A percentile compares a stretch with the other conserved stretches of the same genome.
phyloP scores from a whole-genome alignment of 768 basidiomycete species.

The Ramaria sp. region DNA sequence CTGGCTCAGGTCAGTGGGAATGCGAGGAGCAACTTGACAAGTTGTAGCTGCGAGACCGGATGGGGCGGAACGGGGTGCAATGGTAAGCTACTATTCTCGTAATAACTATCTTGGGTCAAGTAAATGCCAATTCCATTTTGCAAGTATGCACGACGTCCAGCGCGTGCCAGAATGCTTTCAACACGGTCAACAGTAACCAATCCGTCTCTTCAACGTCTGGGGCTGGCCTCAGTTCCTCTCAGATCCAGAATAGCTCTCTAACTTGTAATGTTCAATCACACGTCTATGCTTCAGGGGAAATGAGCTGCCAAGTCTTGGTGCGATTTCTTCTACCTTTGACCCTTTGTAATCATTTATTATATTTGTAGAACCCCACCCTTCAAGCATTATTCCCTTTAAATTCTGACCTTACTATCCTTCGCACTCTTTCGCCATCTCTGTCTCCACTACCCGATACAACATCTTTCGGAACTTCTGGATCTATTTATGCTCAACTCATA shows the following conservation, averaged over 20 bases:
- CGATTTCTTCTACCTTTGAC: conserved; percentile 19
- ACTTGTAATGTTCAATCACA: conserved; percentile 59
- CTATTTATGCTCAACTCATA: conserved; percentile 59
- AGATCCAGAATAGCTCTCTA: conserved; percentile 45
- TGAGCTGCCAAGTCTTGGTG: conserved; percentile 79
- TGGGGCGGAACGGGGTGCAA: conserved; percentile 77
- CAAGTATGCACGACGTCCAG: conserved; percentile 53
- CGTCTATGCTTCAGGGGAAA: conserved; percentile 70
- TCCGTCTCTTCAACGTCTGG: conserved; percentile 19
- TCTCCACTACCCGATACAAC: conserved; percentile 57
- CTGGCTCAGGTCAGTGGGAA: conserved; percentile 30
- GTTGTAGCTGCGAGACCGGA: conserved; percentile 59
- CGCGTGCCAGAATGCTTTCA: conserved; percentile 59
- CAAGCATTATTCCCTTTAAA: conserved; percentile 62
- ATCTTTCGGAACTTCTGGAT: conserved; percentile 41
- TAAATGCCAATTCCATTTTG: neutral
- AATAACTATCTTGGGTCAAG: neutral
- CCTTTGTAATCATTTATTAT: neutral
- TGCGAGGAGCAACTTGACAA: conserved; percentile 25
- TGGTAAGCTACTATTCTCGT: conserved; percentile 9
- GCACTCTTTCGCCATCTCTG: conserved; percentile 58
- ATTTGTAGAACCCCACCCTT: conserved; percentile 84
- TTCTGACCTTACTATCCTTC: conserved; percentile 68
- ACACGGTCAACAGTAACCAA: conserved; percentile 19
- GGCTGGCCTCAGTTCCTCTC: neutral